Evolutionary conservation across 2,329 filamentous ascomycete genomes (phyloP).

Genomic region (Daldinia sp.): DNA sequence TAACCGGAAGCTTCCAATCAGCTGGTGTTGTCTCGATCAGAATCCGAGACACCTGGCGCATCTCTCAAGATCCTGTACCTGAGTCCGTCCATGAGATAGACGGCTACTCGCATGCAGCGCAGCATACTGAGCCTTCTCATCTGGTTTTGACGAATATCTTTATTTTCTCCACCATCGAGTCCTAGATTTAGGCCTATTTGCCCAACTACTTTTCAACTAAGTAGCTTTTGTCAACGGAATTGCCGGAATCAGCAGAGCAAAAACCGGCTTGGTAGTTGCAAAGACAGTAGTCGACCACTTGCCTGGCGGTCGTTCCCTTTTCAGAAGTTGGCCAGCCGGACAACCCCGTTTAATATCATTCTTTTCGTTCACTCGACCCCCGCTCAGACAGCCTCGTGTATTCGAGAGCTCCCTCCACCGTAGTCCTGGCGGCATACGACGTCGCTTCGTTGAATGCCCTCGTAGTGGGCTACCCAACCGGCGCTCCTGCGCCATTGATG

Average conservation of each 20-base stretch:
- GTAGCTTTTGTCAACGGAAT: conserved; percentile 12
- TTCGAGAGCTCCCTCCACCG: conserved; percentile 39
- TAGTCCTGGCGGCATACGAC: conserved; percentile 50
- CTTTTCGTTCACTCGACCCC: conserved; percentile 1
- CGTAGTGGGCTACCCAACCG: conserved; percentile 48
- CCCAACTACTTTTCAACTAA: conserved; percentile 17
- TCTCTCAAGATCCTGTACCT: conserved; percentile 38
- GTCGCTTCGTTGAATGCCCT: conserved; percentile 44
- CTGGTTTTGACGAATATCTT: conserved; percentile 31
- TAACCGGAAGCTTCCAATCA: conserved; percentile 41
- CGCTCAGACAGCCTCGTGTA: conserved; percentile 29
- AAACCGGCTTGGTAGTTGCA: conserved; percentile 4
- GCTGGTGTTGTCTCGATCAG: conserved; percentile 32
- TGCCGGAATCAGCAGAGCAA: conserved; percentile 8
- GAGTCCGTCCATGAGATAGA: conserved; percentile 24
- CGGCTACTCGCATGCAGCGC: conserved; percentile 25
- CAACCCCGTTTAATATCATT: conserved; percentile 7
- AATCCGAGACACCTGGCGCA: conserved; percentile 41
- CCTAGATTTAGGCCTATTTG: conserved; percentile 35
- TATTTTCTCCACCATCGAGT: conserved; percentile 28
- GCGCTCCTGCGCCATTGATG: conserved; percentile 46
- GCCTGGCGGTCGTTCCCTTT: conserved; percentile 11
- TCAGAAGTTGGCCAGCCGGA: conserved; percentile 16
- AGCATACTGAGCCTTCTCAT: conserved; percentile 24
- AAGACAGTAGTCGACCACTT: conserved; percentile 11